Evolutionary conservation across 352 stramenopile species (phyloP).

Genomic region (Pythium aquatile): DNA sequence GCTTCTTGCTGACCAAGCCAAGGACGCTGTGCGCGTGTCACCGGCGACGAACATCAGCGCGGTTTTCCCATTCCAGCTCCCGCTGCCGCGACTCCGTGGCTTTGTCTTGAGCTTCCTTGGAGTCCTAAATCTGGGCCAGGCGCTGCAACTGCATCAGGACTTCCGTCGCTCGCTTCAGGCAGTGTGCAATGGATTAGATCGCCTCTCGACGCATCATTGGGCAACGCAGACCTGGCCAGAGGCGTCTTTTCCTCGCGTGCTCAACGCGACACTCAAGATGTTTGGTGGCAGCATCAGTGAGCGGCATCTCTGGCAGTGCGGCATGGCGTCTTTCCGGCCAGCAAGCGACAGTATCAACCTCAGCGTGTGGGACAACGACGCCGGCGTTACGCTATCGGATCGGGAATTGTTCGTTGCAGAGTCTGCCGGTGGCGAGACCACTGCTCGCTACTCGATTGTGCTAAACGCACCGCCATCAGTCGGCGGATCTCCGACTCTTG

Average conservation of each 20-base stretch:
- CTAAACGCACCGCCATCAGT: conserved; percentile 55
- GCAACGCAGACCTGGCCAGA: conserved; percentile 51
- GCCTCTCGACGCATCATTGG: conserved; percentile 64
- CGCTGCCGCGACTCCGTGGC: conserved; percentile 42
- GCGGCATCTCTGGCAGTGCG: conserved; percentile 70
- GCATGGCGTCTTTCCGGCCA: conserved; percentile 41
- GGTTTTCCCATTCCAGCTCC: conserved; percentile 30
- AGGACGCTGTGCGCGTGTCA: conserved; percentile 27
- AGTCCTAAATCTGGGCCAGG: conserved; percentile 56
- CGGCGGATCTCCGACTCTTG: conserved; percentile 12
- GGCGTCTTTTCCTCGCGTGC: conserved; percentile 43
- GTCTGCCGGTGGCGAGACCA: background rate
- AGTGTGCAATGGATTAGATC: conserved; percentile 50
- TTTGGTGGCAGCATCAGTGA: conserved; percentile 47
- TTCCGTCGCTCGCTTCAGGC: conserved; percentile 41
- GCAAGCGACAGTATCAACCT: conserved; percentile 46
- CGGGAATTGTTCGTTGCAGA: conserved; percentile 39
- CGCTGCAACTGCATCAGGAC: conserved; percentile 35
- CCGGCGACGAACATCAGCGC: conserved; percentile 16
- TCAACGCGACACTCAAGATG: conserved; percentile 47
- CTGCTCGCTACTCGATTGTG: conserved; percentile 51
- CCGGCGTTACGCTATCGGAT: conserved; percentile 59
- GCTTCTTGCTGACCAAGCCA: conserved; percentile 29
- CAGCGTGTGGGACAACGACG: conserved; percentile 80
- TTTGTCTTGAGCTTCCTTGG: conserved; percentile 70